A percentile compares a stretch with the other conserved stretches of the same genome.
These are phyloP conservation scores for Penicillium mononematosum DNA, from an alignment of 495 filamentous ascomycete species.

Conservation along the genomic window DNA sequence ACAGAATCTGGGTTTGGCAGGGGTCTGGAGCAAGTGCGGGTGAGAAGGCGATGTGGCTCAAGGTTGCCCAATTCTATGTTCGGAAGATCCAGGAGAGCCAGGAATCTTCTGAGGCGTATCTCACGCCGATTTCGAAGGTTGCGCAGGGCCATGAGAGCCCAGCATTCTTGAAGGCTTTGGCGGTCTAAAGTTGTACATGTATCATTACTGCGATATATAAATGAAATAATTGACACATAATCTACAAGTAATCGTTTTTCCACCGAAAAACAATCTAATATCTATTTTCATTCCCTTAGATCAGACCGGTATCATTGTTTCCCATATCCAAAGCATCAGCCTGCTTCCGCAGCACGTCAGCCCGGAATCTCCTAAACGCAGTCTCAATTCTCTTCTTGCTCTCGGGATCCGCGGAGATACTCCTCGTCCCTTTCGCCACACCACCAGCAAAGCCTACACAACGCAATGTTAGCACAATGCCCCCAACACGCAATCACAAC, in stretches of 20 bases:
- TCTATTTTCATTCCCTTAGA: constrained; percentile 16
- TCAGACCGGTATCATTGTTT: constrained; percentile 26
- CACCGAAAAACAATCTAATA: not conserved
- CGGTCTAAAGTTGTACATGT: constrained; percentile 19
- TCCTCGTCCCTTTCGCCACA: constrained; percentile 47
- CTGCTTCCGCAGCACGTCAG: constrained; percentile 59
- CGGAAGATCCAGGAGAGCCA: constrained; percentile 43
- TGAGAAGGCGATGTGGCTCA: constrained; percentile 58
- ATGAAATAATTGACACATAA: not conserved
- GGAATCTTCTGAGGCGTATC: constrained; percentile 36
- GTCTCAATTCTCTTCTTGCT: constrained; percentile 55
- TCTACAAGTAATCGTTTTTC: not conserved
- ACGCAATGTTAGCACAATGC: constrained; percentile 2
- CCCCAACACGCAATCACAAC: not conserved
- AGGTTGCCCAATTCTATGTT: constrained; percentile 55
- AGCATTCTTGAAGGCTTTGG: constrained; percentile 43
- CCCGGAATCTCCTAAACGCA: constrained; percentile 62
- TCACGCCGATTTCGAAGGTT: constrained; percentile 54
- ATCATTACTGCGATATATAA: not conserved
- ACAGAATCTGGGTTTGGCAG: constrained; percentile 60
- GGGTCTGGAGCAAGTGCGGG: constrained; percentile 50
- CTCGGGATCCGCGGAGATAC: constrained; percentile 55
- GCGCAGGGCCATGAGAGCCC: constrained; percentile 52
- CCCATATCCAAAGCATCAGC: constrained; percentile 53
- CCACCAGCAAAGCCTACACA: constrained; percentile 55